phyloP scores from a whole-genome alignment of 805 yeast genomes.

The Candida ovalis region DNA sequence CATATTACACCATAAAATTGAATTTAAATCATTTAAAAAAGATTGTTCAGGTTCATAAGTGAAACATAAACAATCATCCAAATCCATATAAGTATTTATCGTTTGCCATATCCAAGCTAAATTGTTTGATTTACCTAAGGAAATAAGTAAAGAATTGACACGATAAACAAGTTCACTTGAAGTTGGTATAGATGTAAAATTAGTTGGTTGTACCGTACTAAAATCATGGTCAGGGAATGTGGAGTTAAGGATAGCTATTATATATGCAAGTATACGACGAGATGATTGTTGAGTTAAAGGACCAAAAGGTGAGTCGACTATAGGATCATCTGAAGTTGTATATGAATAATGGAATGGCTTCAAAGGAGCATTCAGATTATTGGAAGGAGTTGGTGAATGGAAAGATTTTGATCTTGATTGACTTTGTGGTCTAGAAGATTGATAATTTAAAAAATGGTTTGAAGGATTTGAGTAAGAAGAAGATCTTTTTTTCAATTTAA shows the following conservation, averaged over 20 bases:
- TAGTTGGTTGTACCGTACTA: conserved; percentile 75
- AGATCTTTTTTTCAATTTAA: conserved; percentile 30
- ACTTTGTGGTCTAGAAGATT: conserved; percentile 4
- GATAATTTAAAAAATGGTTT: conserved; percentile 8
- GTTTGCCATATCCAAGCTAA: conserved; percentile 79
- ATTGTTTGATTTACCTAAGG: conserved; percentile 56
- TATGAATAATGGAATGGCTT: conserved; percentile 7
- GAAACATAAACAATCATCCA: conserved; percentile 58
- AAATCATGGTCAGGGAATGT: conserved; percentile 97
- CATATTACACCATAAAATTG: conserved; percentile 69
- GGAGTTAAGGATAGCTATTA: conserved; percentile 86
- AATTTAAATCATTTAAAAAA: conserved; percentile 59
- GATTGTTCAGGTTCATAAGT: conserved; percentile 63
- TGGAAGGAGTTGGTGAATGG: conserved; percentile 23
- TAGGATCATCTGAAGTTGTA: conserved; percentile 1
- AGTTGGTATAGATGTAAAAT: conserved; percentile 57
- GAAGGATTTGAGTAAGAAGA: conserved; percentile 30
- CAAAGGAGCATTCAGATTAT: conserved; percentile 24
- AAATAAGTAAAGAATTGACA: conserved; percentile 73
- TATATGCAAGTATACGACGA: conserved; percentile 83
- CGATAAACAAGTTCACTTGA: conserved; percentile 50
- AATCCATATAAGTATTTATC: conserved; percentile 76
- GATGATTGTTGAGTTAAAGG: conserved; percentile 84
- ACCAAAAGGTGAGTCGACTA: conserved; percentile 70
- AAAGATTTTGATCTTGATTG: conserved; percentile 29